Percentiles rank a stretch among this genome's conserved stretches.
Conservation (phyloP, 2,329 filamentous ascomycete genomes). For the Coleophoma cylindrospora region DNA sequence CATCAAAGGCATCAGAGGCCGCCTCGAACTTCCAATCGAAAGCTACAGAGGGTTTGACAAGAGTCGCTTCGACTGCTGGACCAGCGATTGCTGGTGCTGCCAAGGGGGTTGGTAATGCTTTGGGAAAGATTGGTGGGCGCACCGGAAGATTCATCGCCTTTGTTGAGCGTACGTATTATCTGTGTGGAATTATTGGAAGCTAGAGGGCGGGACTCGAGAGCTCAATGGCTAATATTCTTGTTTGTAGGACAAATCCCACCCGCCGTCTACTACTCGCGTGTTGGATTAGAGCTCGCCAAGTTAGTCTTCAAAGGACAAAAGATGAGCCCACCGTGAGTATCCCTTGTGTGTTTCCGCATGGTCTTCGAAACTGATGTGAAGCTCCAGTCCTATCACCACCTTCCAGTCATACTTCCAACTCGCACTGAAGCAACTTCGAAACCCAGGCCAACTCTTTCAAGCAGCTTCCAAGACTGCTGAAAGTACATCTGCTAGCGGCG, state of each 20-base stretch:
- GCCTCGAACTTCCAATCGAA: slow-evolving; percentile 50
- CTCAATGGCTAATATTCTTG: slow-evolving; percentile 17
- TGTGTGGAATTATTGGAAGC: background rate
- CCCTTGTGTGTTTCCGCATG: background rate
- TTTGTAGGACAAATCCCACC: slow-evolving; percentile 73
- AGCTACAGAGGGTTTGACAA: slow-evolving; percentile 77
- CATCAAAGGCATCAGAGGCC: slow-evolving; percentile 33
- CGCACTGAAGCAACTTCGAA: slow-evolving; percentile 63
- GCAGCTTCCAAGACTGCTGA: slow-evolving; percentile 35
- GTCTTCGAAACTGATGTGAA: slow-evolving; percentile 1
- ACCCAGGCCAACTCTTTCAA: slow-evolving; percentile 57
- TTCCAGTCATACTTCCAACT: slow-evolving; percentile 86
- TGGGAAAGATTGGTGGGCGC: slow-evolving; percentile 76
- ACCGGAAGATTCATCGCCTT: slow-evolving; percentile 75
- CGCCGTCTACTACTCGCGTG: slow-evolving; percentile 87
- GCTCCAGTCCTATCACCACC: slow-evolving; percentile 63
- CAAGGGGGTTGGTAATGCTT: slow-evolving; percentile 57
- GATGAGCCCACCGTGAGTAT: slow-evolving; percentile 90
- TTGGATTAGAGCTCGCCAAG: slow-evolving; percentile 82
- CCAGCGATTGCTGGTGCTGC: slow-evolving; percentile 71
- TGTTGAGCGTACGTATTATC: slow-evolving; percentile 70
- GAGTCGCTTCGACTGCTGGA: slow-evolving; percentile 75
- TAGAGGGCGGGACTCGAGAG: slow-evolving; percentile 3
- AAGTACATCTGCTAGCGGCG: slow-evolving; percentile 49
- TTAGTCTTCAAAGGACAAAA: slow-evolving; percentile 82